These are phyloP conservation scores for Rhynchosporium graminicola DNA, from an alignment of 2,329 filamentous ascomycete genomes.

Conservation along the genomic window DNA sequence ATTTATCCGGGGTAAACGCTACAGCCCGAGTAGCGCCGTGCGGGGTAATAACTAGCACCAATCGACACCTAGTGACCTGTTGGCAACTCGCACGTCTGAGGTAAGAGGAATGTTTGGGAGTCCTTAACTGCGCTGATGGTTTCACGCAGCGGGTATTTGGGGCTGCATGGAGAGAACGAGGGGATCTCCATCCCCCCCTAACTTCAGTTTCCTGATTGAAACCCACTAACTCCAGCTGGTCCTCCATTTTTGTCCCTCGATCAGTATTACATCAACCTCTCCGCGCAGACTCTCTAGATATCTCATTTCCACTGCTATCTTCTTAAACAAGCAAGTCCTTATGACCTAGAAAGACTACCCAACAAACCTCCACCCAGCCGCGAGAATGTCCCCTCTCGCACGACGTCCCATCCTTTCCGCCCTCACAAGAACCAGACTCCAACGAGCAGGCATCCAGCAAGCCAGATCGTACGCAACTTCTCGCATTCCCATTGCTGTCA, in stretches of 20 bases:
- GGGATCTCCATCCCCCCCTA: neutral
- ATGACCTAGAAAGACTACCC: too few species aligned
- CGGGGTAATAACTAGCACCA: conserved; percentile 3
- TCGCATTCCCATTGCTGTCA: conserved; percentile 4
- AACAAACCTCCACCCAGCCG: conserved; percentile 14
- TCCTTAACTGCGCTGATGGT: conserved; percentile 1
- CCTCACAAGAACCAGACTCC: conserved; percentile 25
- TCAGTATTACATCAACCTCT: neutral
- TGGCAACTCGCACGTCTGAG: conserved; percentile 8
- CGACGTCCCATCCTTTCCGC: conserved; percentile 24
- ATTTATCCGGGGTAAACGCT: conserved; percentile 8
- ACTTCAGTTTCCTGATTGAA: neutral
- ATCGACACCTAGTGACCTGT: neutral
- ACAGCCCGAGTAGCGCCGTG: neutral
- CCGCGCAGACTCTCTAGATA: too few species aligned
- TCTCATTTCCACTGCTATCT: neutral
- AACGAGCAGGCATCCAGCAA: conserved; percentile 15
- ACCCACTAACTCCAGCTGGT: neutral
- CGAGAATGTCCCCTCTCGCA: conserved; percentile 21
- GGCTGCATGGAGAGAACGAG: neutral
- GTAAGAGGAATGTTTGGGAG: neutral
- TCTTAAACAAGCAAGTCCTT: neutral
- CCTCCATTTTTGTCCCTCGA: too few species aligned
- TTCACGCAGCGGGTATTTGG: neutral
- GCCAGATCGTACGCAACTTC: conserved; percentile 12